phyloP scores from a whole-genome alignment of 495 filamentous ascomycete species.

The Podospora appendiculata region DNA sequence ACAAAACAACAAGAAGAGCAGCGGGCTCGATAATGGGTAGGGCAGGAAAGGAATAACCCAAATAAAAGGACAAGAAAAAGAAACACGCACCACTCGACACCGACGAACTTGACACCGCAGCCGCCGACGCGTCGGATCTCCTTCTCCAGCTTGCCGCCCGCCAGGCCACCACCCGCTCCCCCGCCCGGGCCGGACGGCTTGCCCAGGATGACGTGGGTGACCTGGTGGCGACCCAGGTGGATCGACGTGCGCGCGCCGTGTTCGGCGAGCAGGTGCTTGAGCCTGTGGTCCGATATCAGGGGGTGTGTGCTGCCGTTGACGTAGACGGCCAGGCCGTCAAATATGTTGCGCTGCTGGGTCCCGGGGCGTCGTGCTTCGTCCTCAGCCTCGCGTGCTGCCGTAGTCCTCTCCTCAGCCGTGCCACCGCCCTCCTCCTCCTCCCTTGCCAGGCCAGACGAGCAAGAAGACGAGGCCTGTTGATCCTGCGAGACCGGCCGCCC shows the following conservation, averaged over 20 bases:
- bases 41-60: too few species aligned
- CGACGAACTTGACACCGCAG: slow-evolving; percentile 69
- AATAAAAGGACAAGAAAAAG: not conserved
- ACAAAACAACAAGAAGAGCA: slow-evolving; percentile 6
- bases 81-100: slow-evolving; percentile 65
- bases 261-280: slow-evolving; percentile 68
- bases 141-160: slow-evolving; percentile 73
- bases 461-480: too few species aligned
- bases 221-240: slow-evolving; percentile 57
- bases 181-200: slow-evolving; percentile 30
- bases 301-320: slow-evolving; percentile 85
- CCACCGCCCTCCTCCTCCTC: too few species aligned
- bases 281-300: slow-evolving; percentile 72
- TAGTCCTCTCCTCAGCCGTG: slow-evolving; percentile 19
- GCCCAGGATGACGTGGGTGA: slow-evolving; percentile 85
- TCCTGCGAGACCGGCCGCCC: too few species aligned
- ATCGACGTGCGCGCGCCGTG: slow-evolving; percentile 66
- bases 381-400: slow-evolving; percentile 13
- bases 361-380: slow-evolving; percentile 15
- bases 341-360: slow-evolving; percentile 32
- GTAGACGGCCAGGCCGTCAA: slow-evolving; percentile 64
- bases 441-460: too few species aligned
- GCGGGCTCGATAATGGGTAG: not conserved
- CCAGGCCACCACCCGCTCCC: slow-evolving; percentile 70
- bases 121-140: slow-evolving; percentile 62